phyloP scores from a whole-genome alignment of 140 eudicot genomes.

The Anethum foeniculum region DNA sequence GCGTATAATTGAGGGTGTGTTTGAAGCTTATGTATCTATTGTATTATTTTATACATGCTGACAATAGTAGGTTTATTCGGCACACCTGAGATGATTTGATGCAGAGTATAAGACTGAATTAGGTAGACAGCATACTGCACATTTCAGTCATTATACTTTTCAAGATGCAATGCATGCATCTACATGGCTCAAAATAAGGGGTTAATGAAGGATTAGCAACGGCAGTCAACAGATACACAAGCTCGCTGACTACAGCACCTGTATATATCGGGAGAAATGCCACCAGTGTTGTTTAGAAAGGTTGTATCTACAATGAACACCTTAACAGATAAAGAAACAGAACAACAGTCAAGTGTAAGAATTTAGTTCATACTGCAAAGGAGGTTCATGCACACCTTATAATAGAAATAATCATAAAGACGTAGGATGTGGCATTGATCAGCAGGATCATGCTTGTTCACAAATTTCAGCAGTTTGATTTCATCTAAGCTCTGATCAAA shows the following conservation, averaged over 20 bases:
- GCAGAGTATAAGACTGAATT: background rate
- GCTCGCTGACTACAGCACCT: background rate
- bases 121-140: background rate
- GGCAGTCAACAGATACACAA: background rate
- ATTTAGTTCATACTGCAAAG: background rate
- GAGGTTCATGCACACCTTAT: constrained; percentile 39
- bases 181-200: background rate
- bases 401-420: constrained; percentile 84
- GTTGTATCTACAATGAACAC: background rate
- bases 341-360: background rate
- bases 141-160: background rate
- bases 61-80: background rate
- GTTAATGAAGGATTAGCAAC: background rate
- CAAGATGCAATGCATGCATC: background rate
- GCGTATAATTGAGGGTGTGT: background rate
- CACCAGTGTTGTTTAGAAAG: background rate
- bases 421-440: constrained; percentile 80
- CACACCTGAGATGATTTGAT: background rate
- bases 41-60: background rate
- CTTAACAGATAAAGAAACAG: background rate
- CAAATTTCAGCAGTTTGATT: constrained; percentile 82
- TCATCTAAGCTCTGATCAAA: constrained; percentile 97
- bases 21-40: background rate
- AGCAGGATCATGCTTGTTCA: constrained; percentile 81
- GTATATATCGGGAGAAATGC: background rate